Evolutionary conservation across 805 yeast species (phyloP).

Genomic region (Deakozyma indianensis): DNA sequence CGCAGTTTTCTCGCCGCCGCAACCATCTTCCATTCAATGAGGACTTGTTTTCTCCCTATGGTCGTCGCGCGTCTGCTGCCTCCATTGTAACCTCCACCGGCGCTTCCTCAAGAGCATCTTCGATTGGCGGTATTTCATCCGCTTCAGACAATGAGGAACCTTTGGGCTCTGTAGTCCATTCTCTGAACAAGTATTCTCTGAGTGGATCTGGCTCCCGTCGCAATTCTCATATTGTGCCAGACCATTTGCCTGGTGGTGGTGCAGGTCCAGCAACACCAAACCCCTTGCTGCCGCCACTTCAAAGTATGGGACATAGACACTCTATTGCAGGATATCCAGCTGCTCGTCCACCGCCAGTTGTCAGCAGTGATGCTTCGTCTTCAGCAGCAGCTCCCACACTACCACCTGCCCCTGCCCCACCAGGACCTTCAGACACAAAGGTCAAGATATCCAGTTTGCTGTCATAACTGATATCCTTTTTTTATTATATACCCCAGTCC

Average conservation of each 20-base stretch:
- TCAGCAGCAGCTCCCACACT: neutral
- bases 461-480: neutral
- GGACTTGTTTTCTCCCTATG: conserved; percentile 4
- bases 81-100: conserved; percentile 7
- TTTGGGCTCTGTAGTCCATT: conserved; percentile 8
- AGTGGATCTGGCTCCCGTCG: conserved; percentile 10
- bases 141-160: conserved; percentile 17
- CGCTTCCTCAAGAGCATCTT: conserved; percentile 11
- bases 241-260: neutral
- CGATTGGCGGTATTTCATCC: conserved; percentile 14
- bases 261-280: neutral
- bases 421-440: neutral
- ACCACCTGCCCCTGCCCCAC: neutral
- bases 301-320: neutral
- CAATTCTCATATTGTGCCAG: conserved; percentile 8
- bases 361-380: neutral
- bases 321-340: neutral
- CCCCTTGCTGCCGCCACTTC: neutral
- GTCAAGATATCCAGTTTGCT: neutral
- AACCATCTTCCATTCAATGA: neutral
- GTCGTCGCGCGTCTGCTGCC: conserved; percentile 10
- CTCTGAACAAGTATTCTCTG: conserved; percentile 14
- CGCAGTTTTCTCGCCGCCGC: conserved; percentile 4
- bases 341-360: neutral
- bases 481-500: no score